phyloP scores from a whole-genome alignment of 345 rosid genomes.

The Litchi chinensis region DNA sequence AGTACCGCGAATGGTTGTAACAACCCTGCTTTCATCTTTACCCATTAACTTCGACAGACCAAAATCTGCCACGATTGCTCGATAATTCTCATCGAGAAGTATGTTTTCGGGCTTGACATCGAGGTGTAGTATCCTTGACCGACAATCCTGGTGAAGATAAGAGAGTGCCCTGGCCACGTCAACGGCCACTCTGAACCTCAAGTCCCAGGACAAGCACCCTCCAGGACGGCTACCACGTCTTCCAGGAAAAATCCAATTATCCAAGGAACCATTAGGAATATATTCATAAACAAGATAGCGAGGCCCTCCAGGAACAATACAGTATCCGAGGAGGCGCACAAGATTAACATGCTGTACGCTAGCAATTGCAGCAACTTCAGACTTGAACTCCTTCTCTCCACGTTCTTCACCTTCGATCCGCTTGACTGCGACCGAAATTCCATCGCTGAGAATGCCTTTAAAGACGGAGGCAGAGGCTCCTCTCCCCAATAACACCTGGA shows the following conservation, averaged over 20 bases:
- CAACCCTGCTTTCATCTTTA: slow-evolving; percentile 57
- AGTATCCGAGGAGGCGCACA: slow-evolving; percentile 64
- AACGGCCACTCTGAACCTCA: slow-evolving; percentile 58
- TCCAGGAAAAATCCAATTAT: slow-evolving; percentile 61
- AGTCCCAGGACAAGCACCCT: slow-evolving; percentile 74
- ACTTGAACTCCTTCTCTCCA: slow-evolving; percentile 62
- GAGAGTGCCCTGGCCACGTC: slow-evolving; percentile 72
- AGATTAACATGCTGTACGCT: slow-evolving; percentile 72
- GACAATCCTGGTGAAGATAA: slow-evolving; percentile 78
- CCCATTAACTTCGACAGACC: slow-evolving; percentile 68
- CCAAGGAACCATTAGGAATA: slow-evolving; percentile 63
- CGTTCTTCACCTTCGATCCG: slow-evolving; percentile 61
- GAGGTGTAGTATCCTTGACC: slow-evolving; percentile 63
- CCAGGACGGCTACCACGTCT: slow-evolving; percentile 25
- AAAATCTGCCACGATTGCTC: slow-evolving; percentile 61
- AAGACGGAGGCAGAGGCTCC: slow-evolving; percentile 71
- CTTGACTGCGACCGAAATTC: slow-evolving; percentile 67
- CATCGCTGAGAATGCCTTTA: slow-evolving; percentile 60
- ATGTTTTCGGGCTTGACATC: slow-evolving; percentile 78
- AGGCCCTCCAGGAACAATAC: slow-evolving; percentile 38
- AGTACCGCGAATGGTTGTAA: slow-evolving; percentile 71
- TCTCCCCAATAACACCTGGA: slow-evolving; percentile 51
- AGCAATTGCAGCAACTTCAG: slow-evolving; percentile 75
- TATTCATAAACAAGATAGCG: slow-evolving; percentile 65
- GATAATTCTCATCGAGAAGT: slow-evolving; percentile 52